phyloP scores from a whole-genome alignment of 2,329 filamentous ascomycete genomes.

The Purpureocillium lavendulum region DNA sequence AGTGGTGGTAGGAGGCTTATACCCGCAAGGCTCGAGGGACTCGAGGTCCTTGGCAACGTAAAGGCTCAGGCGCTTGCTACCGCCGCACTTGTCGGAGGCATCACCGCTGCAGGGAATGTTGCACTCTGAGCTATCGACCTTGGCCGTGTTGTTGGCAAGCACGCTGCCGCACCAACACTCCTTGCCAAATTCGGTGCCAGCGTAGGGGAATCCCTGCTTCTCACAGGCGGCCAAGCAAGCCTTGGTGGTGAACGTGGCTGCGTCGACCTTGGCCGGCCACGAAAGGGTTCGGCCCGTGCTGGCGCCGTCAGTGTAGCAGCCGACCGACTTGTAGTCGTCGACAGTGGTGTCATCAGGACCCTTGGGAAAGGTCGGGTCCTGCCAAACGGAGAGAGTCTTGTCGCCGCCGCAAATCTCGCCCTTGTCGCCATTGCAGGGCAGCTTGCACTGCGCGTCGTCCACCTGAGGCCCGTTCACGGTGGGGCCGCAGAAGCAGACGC shows the following conservation, averaged over 20 bases:
- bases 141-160: slow-evolving; percentile 36
- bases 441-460: slow-evolving; percentile 45
- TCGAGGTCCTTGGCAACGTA: slow-evolving; percentile 40
- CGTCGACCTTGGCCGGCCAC: slow-evolving; percentile 30
- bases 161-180: slow-evolving; percentile 45
- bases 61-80: slow-evolving; percentile 30
- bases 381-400: slow-evolving; percentile 36
- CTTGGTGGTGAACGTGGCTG: slow-evolving; percentile 29
- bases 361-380: slow-evolving; percentile 38
- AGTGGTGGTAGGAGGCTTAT: slow-evolving; percentile 13
- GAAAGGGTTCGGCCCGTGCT: slow-evolving; percentile 33
- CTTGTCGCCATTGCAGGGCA: slow-evolving; percentile 40
- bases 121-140: slow-evolving; percentile 32
- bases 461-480: slow-evolving; percentile 45
- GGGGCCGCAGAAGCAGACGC: slow-evolving; percentile 44
- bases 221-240: slow-evolving; percentile 34
- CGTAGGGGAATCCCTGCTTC: slow-evolving; percentile 35
- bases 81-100: slow-evolving; percentile 31
- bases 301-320: slow-evolving; percentile 48
- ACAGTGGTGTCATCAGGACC: slow-evolving; percentile 35
- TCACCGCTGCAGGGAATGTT: slow-evolving; percentile 44
- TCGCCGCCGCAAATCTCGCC: slow-evolving; percentile 38
- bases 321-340: slow-evolving; percentile 48
- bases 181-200: slow-evolving; percentile 36
- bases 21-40: slow-evolving; percentile 41